Base-by-base conservation (phyloP, 2,329 filamentous ascomycete species). In the Calonectria hawksworthii region DNA sequence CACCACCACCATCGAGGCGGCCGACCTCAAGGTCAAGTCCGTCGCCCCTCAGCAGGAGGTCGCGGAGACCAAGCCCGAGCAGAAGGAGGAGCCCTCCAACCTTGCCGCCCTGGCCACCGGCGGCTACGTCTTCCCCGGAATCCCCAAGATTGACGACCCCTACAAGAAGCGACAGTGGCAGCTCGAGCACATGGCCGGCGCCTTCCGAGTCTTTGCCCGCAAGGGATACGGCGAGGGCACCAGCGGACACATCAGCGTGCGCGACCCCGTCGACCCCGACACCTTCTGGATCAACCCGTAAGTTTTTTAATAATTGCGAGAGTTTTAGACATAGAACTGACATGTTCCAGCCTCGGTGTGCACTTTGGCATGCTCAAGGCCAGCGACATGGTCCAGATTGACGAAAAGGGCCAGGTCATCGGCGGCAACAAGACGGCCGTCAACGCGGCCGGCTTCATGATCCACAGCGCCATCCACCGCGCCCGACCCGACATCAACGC, bases 221-320 rank as follows among this genome's bases (percentile, higher is more conserved):
- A 79, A 85, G 38, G 87, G 87, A 11, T 88, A 83, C 83, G 90
- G 88, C 0, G 92, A 93, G 82, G 92, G 92, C 54, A 92, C 92
- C 84, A 86, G 86, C 30, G 92, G 92, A 0, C 92, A 94, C 81
- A 93, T 94, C 73, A 87, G 84, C 14, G 89, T 93, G 0, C 87
- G 92, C 14, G 92, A 93, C 79, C 91, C 92, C 0, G 89, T 92
- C 76, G 84, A 89, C 75, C 85, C 86, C 0, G 84, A 90, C 76
- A 88, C 87, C 3, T 92, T 93, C 82, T 93, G 92, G 92, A 93
- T 91, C 72, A 93, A 93, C 80, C 91, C 91, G 2, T 81, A 56
- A 74, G 78, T n/a, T n/a, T n/a, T n/a, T n/a, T n/a, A n/a, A n/a
- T n/a, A n/a, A n/a, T n/a, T n/a, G n/a, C n/a, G n/a, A 41, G 14